Evolutionary conservation across 192 early-diverging fungal genomes (phyloP), one percentile per base, ranked within the genome.

Genomic region (Oehlia diaphana): DNA sequence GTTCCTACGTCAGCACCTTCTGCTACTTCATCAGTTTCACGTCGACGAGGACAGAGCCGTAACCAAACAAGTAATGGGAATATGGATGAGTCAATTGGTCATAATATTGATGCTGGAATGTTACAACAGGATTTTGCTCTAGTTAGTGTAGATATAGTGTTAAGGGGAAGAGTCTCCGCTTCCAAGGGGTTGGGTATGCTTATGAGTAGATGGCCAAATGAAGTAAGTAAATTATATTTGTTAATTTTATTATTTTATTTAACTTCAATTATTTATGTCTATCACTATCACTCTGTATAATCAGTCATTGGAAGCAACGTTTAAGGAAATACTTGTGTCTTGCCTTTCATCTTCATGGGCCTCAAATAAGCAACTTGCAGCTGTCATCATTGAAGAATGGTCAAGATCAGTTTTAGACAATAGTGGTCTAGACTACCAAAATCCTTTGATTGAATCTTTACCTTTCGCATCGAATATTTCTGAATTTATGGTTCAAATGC

Each of bases 61-160:
- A 50, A 14, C 16, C 26, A 79, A 21, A 28, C n/a, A 53, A 71
- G 31, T 23, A 64, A 68, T 42, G 47, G 26, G 62, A 39, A 62
- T 69, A 47, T n/a, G 33, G 64, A 16, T 62, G 69, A 61, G 13
- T 39, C 44, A 13, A 8, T 65, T 26, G 12, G 83, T 33, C 81
- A 95, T 80, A 96, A 96, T 80, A 88, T 98, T 42, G 98, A 99
- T 79, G 84, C 89, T 53, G 94, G 94, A 21, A 98, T 99, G 96
- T 84, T 95, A 33, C 86, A 89, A 66, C 96, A 98, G 81, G 98
- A 99, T 81, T 82, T 98, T 65, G 93, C 93, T 2, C 82, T 99
- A 49, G 87, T 99, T 2, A 83, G 91, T 1, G 84, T 85, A 23
- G 93, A 94, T 19, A 89, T 91, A 31, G 88, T 99, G 33, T 86